A percentile compares a stretch with the other conserved stretches of the same genome.
phyloP scores from a whole-genome alignment of 768 basidiomycete species.

The Tremella fuciformis region DNA sequence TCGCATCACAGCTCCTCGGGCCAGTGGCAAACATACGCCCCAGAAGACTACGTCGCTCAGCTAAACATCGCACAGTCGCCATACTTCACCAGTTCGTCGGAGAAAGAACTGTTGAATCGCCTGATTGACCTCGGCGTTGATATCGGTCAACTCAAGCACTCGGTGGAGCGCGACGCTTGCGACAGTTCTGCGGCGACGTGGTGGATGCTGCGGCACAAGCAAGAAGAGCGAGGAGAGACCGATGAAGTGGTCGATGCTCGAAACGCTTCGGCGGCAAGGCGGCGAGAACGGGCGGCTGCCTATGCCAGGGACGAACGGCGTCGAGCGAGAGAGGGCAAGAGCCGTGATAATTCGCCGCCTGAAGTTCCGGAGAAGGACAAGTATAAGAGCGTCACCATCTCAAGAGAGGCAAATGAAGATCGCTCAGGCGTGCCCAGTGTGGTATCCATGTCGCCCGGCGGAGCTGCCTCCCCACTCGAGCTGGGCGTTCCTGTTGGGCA shows the following conservation, averaged over 20 bases:
- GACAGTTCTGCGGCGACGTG: slow-evolving; percentile 86
- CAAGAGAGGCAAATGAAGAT: no score
- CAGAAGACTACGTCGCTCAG: slow-evolving; percentile 55
- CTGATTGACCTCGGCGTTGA: slow-evolving; percentile 80
- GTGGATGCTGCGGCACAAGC: slow-evolving; percentile 73
- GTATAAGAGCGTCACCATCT: no score
- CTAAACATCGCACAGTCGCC: slow-evolving; percentile 57
- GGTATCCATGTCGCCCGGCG: no score
- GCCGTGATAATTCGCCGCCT: no score
- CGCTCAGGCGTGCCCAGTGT: no score
- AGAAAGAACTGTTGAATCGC: slow-evolving; percentile 72
- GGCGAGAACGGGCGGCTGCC: slow-evolving; percentile 27
- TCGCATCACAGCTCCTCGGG: slow-evolving; percentile 55
- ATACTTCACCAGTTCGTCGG: slow-evolving; percentile 80
- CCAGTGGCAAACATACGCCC: slow-evolving; percentile 52
- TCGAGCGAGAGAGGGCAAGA: neutral
- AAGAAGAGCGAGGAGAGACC: slow-evolving; percentile 72
- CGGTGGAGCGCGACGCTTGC: slow-evolving; percentile 85
- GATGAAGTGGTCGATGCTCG: slow-evolving; percentile 42
- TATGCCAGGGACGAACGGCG: slow-evolving; percentile 33
- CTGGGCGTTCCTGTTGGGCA: no score
- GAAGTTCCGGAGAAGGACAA: no score
- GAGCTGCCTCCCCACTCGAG: no score
- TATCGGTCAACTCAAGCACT: slow-evolving; percentile 91
- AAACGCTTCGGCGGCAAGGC: slow-evolving; percentile 31